Conservation (phyloP, 495 filamentous ascomycete genomes). For the Penicillium canescens region DNA sequence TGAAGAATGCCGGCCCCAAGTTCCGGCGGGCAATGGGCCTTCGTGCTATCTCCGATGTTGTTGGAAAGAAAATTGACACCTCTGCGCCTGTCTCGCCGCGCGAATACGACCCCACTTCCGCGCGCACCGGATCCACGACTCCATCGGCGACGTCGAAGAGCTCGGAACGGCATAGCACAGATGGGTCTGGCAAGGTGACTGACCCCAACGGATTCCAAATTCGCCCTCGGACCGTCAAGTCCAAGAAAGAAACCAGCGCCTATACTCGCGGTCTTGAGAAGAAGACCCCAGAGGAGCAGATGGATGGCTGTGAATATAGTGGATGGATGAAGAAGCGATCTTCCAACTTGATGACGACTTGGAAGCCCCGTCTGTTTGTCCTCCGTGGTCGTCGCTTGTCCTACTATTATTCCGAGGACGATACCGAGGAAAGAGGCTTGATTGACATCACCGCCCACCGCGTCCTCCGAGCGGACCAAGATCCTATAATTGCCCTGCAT, state of each 20-base stretch:
- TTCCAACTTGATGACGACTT: conserved; percentile 91
- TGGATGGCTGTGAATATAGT: conserved; percentile 84
- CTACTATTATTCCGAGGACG: conserved; percentile 94
- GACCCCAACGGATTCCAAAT: conserved; percentile 53
- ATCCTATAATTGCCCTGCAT: conserved; percentile 84
- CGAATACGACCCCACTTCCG: conserved; percentile 69
- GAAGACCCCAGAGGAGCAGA: conserved; percentile 80
- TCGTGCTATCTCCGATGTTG: conserved; percentile 77
- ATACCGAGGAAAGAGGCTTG: conserved; percentile 87
- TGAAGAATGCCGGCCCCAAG: conserved; percentile 47
- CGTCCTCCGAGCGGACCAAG: conserved; percentile 91
- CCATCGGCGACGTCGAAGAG: conserved; percentile 77
- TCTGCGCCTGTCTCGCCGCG: conserved; percentile 57
- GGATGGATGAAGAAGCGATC: conserved; percentile 99
- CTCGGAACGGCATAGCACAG: conserved; percentile 70
- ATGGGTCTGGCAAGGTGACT: conserved; percentile 60
- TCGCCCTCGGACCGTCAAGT: conserved; percentile 56
- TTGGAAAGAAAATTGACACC: conserved; percentile 33
- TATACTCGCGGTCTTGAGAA: conserved; percentile 86
- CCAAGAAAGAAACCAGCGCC: conserved; percentile 92
- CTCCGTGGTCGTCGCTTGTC: conserved; percentile 86
- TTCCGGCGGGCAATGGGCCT: conserved; percentile 61
- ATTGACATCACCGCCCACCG: conserved; percentile 98
- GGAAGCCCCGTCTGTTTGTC: conserved; percentile 94
- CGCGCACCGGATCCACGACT: conserved; percentile 80